Evolutionary conservation across 495 filamentous ascomycete genomes (phyloP).

Genomic region (Penicillium paradoxum): DNA sequence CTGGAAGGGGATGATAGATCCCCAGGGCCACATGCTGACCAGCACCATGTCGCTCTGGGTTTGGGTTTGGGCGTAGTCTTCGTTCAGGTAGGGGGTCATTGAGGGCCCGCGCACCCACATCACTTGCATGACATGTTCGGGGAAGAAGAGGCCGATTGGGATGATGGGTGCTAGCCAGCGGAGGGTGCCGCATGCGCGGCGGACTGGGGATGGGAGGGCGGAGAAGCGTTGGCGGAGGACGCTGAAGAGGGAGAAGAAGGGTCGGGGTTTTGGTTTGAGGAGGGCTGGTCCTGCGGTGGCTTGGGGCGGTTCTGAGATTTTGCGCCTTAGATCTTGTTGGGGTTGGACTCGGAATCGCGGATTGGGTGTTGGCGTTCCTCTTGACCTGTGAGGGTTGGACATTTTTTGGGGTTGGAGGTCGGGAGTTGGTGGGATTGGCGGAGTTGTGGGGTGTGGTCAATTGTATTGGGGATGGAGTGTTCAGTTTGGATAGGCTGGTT

Average conservation of each 20-base stretch:
- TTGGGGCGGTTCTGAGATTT: neutral
- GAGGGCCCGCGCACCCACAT: conserved; percentile 62
- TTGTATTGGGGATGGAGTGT: neutral
- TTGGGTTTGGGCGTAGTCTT: conserved; percentile 53
- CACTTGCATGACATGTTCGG: conserved; percentile 55
- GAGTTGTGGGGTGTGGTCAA: neutral
- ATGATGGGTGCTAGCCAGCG: conserved; percentile 55
- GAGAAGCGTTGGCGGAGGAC: conserved; percentile 29
- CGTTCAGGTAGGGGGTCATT: conserved; percentile 76
- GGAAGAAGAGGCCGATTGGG: conserved; percentile 61
- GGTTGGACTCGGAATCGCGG: neutral
- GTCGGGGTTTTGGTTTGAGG: conserved; percentile 1
- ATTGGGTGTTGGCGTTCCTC: conserved; percentile 1
- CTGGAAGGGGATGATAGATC: conserved; percentile 36
- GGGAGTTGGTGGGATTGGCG: neutral
- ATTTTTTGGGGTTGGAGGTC: neutral
- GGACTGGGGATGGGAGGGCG: conserved; percentile 29
- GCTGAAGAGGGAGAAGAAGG: conserved; percentile 22
- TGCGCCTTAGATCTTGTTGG: neutral
- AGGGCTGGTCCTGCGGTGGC: conserved; percentile 12
- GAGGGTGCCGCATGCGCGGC: conserved; percentile 30
- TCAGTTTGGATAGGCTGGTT: neutral
- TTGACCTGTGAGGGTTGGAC: conserved; percentile 1
- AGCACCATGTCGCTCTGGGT: conserved; percentile 48
- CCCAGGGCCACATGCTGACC: conserved; percentile 43